Base-by-base conservation (phyloP, 805 yeast species). In the Debaryomyces prosopidis region DNA sequence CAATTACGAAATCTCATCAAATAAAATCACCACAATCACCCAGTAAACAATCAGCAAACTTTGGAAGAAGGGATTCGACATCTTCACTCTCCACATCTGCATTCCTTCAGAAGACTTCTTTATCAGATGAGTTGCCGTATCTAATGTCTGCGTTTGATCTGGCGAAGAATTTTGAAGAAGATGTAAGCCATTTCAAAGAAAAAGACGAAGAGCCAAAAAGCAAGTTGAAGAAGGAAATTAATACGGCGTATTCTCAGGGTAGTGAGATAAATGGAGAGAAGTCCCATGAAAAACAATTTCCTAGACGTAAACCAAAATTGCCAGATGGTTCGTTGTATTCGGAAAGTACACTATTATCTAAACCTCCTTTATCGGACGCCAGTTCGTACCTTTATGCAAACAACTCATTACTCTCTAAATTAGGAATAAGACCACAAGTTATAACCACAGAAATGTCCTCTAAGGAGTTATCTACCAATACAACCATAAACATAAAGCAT, bases 61-160 rank as follows among this genome's bases (percentile, higher is more conserved):
- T 36, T 18, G 23, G 36, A 6, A 54, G 68, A 42, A 53, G 63
- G 19, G 69, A 64, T 28, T 60, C 67, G 17, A 39, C 58, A 11
- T 52, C 66, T 3, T 62, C 69, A 2, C 40, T 60, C 14, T 53
- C 66, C 3, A 59, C 72, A 2, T 64, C 78, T 1, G 57, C 73
- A 28, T 56, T 66, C 47, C 64, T 74, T 47, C 78, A 73, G 33
- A 73, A 72, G 49, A 75, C 87, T 0, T 77, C 85, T 6, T 66
- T 85, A 12, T 57, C 82, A 1, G 85, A 82, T 40, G 87, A 84
- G 57, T 59, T 85, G 49, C 92, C 92, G 1, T 76, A 76, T 47
- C 62, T 85, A 55, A 69, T 85, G 76, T 71, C 79, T 17, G 90
- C 89, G 14, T 85, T 85, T 56, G 77, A 80, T 58, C 79, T 81